A percentile compares a stretch with the other conserved stretches of the same genome.
Conservation (phyloP, 164 flowering plant genomes). For the Vitis labrusca region DNA sequence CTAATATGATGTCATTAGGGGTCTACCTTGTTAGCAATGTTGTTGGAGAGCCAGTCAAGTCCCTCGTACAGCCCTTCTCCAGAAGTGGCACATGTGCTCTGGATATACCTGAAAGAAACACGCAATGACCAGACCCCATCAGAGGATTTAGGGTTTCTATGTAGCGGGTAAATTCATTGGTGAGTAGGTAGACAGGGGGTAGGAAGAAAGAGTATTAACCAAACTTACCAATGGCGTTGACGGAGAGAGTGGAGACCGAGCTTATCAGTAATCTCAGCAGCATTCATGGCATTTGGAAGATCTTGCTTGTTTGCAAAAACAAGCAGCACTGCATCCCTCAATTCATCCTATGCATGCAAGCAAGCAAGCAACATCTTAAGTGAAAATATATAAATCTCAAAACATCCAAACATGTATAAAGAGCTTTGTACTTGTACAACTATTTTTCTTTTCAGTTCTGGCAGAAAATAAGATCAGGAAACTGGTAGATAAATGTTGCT, state of each 20-base stretch:
- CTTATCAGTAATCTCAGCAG: constrained; percentile 53
- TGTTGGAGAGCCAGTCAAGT: constrained; percentile 35
- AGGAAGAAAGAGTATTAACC: too few species aligned
- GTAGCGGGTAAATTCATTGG: too few species aligned
- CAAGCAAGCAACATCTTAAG: neutral
- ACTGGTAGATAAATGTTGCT: too few species aligned
- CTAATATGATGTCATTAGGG: neutral
- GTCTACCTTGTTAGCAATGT: constrained; percentile 31
- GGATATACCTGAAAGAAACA: constrained; percentile 25
- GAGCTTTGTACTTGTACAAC: too few species aligned
- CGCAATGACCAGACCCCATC: neutral
- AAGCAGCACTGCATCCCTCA: constrained; percentile 46
- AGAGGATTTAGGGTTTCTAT: neutral
- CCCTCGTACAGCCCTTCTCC: constrained; percentile 37
- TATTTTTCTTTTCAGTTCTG: too few species aligned
- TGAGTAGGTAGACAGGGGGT: too few species aligned
- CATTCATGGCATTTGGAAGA: constrained; percentile 61
- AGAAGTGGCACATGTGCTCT: constrained; percentile 34
- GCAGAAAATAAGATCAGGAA: too few species aligned
- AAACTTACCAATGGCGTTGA: constrained; percentile 41
- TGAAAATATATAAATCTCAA: neutral
- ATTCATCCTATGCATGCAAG: constrained; percentile 30
- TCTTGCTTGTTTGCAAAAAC: constrained; percentile 57
- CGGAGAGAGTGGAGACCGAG: constrained; percentile 54
- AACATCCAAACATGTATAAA: too few species aligned